Evolutionary conservation across 1,139 yeast genomes (phyloP).

Genomic region (Saccharomycopsis hybrid): DNA sequence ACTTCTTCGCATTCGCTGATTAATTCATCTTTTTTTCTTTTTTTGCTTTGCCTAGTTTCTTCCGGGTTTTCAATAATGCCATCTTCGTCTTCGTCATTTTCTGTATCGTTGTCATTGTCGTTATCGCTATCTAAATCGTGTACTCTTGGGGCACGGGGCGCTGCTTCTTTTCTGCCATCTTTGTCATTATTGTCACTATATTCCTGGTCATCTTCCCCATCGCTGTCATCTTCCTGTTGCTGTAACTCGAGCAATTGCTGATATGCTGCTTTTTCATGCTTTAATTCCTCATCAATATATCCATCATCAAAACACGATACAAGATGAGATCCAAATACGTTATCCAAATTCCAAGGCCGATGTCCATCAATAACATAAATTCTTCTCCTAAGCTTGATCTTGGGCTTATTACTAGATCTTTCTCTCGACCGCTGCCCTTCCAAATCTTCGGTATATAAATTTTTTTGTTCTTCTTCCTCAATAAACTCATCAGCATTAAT

Average conservation of each 20-base stretch:
- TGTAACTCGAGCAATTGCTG: slow-evolving; percentile 37
- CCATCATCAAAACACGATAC: slow-evolving; percentile 90
- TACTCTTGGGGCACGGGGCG: too few species aligned
- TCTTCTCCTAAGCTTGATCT: slow-evolving; percentile 40
- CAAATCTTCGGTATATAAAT: too few species aligned
- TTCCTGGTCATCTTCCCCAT: slow-evolving; percentile 24
- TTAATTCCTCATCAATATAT: slow-evolving; percentile 48
- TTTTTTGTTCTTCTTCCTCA: slow-evolving; percentile 23
- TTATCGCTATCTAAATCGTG: slow-evolving; percentile 30
- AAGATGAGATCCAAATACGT: slow-evolving; percentile 77
- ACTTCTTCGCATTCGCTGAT: slow-evolving; percentile 44
- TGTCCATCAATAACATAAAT: slow-evolving; percentile 86
- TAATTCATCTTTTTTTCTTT: slow-evolving; percentile 31
- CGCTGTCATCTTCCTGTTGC: slow-evolving; percentile 32
- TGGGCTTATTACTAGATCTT: slow-evolving; percentile 22
- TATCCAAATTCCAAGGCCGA: slow-evolving; percentile 94
- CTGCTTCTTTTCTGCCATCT: slow-evolving; percentile 27
- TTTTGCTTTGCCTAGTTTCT: slow-evolving; percentile 30
- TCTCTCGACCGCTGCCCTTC: too few species aligned
- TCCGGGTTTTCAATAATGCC: too few species aligned
- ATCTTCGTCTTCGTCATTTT: slow-evolving; percentile 28
- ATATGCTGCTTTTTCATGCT: slow-evolving; percentile 51
- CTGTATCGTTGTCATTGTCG: slow-evolving; percentile 29
- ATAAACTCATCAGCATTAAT: slow-evolving; percentile 47
- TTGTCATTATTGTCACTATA: too few species aligned